A percentile compares a stretch with the other conserved stretches of the same genome.
phyloP scores from a whole-genome alignment of 257 asterid genomes.

The Ophiorrhiza pumila region DNA sequence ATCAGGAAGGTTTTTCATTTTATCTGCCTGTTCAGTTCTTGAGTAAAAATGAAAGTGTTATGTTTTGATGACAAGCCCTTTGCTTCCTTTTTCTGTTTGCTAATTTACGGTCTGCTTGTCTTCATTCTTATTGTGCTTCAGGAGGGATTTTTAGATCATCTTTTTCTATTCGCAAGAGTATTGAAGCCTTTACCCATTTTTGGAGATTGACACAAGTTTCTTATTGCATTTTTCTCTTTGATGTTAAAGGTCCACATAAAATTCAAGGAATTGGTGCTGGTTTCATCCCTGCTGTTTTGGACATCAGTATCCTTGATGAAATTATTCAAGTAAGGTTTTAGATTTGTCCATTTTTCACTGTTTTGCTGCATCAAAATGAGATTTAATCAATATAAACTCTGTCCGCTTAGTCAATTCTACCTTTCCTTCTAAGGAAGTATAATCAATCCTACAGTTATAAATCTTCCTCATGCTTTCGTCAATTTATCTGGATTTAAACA shows the following conservation, averaged over 20 bases:
- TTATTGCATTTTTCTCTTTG: background rate
- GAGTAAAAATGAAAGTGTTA: background rate
- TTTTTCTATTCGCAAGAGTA: background rate
- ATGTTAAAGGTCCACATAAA: constrained; percentile 34
- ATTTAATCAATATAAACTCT: background rate
- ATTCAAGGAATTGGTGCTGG: constrained; percentile 55
- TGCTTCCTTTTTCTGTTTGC: too few relatives aligned
- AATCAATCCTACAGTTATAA: background rate
- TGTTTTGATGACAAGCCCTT: background rate
- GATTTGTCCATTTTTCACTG: background rate
- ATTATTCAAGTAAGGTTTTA: constrained; percentile 34
- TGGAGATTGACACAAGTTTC: background rate
- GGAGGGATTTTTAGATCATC: background rate
- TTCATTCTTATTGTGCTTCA: background rate
- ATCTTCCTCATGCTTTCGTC: background rate
- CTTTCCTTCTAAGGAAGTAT: background rate
- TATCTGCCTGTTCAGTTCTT: background rate
- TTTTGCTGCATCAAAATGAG: background rate
- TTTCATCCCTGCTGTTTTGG: constrained; percentile 37
- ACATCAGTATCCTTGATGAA: constrained; percentile 36
- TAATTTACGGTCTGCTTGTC: background rate
- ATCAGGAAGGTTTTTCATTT: too few relatives aligned
- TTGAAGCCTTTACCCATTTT: background rate
- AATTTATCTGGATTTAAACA: background rate
- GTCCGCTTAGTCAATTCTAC: background rate